Evolutionary conservation across 805 yeast species (phyloP).

Genomic region (Candida cerambycidarum): DNA sequence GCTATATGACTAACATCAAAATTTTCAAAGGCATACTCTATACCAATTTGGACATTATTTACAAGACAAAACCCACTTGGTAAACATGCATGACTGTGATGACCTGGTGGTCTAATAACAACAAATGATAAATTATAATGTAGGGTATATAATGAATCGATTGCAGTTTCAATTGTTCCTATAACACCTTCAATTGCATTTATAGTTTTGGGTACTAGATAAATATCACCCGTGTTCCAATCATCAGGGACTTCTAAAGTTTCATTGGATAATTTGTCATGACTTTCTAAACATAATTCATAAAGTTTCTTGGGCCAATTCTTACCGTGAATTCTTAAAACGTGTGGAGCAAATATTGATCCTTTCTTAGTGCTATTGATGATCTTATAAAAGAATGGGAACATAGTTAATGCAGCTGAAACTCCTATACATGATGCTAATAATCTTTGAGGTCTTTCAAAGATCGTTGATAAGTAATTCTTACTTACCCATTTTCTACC

Average conservation of each 20-base stretch:
- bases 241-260: conserved; percentile 73
- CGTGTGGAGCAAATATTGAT: conserved; percentile 57
- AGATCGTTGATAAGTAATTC: conserved; percentile 63
- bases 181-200: conserved; percentile 75
- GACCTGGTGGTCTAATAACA: conserved; percentile 81
- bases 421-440: conserved; percentile 77
- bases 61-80: conserved; percentile 84
- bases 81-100: conserved; percentile 78
- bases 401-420: conserved; percentile 69
- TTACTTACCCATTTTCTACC: conserved; percentile 77
- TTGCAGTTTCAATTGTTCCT: conserved; percentile 71
- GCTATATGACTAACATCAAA: conserved; percentile 77
- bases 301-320: conserved; percentile 65
- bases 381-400: conserved; percentile 57
- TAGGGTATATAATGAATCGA: conserved; percentile 43
- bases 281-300: conserved; percentile 60
- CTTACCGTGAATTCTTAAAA: conserved; percentile 67
- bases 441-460: conserved; percentile 79
- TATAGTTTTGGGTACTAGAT: conserved; percentile 63
- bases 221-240: conserved; percentile 85
- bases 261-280: conserved; percentile 49
- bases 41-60: conserved; percentile 78
- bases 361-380: conserved; percentile 48
- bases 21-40: conserved; percentile 66
- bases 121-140: conserved; percentile 55